phyloP scores from a whole-genome alignment of 2,329 filamentous ascomycete genomes.

The Leptographium galeiforme region DNA sequence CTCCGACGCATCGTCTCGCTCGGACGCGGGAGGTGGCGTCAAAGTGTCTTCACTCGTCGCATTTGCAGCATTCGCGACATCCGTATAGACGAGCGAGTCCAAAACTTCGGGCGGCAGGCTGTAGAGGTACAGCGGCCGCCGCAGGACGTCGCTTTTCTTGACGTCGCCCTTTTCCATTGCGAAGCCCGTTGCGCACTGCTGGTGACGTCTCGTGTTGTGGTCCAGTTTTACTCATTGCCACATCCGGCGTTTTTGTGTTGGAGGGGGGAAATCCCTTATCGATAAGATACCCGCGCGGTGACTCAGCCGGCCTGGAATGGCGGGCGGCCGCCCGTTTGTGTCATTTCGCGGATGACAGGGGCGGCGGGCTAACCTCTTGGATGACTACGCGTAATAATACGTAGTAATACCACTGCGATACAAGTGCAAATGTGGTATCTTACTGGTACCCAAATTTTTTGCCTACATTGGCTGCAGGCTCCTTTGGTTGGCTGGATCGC shows the following conservation, averaged over 20 bases:
- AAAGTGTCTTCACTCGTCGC: too few relatives aligned
- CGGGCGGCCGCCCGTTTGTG: too few relatives aligned
- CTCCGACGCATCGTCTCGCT: background rate
- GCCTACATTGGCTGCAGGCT: too few relatives aligned
- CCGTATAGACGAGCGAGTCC: conserved; percentile 48
- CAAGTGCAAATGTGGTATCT: background rate
- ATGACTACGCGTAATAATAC: too few relatives aligned
- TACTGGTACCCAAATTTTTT: too few relatives aligned
- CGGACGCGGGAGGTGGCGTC: too few relatives aligned
- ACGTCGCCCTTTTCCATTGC: conserved; percentile 1
- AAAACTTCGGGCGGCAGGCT: conserved; percentile 67
- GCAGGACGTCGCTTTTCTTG: conserved; percentile 29
- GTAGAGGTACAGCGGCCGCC: conserved; percentile 51
- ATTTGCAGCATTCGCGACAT: conserved; percentile 19
- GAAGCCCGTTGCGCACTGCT: background rate
- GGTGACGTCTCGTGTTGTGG: background rate
- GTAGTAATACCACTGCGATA: background rate
- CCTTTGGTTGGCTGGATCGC: background rate
- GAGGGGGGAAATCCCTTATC: background rate
- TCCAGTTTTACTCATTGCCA: too few relatives aligned
- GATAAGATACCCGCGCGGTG: background rate
- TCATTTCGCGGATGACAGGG: background rate
- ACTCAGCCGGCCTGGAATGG: background rate
- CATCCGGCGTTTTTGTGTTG: background rate
- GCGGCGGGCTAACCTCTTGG: background rate